A percentile compares a stretch with the other conserved stretches of the same genome.
Evolutionary conservation across 495 filamentous ascomycete genomes (phyloP).

Genomic region (Podospora pseudoanserina): DNA sequence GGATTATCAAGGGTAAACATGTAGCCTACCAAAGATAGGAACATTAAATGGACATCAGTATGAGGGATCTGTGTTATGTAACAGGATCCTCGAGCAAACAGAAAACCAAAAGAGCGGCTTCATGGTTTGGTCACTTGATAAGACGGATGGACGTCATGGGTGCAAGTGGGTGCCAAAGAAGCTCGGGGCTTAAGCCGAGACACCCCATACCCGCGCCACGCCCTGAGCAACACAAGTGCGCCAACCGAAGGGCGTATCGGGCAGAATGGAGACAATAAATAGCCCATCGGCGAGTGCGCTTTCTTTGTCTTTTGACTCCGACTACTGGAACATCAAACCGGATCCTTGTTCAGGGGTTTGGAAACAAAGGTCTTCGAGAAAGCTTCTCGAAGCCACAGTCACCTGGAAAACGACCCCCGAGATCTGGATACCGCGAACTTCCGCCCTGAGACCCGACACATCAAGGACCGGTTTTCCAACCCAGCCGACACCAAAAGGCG

Average conservation of each 20-base stretch:
- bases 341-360: background rate
- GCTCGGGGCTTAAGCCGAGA: constrained; percentile 17
- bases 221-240: background rate
- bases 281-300: background rate
- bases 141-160: constrained; percentile 10
- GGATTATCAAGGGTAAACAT: too few species aligned
- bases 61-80: constrained; percentile 11
- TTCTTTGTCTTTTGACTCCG: constrained; percentile 4
- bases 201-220: constrained; percentile 5
- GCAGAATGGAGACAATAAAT: constrained; percentile 8
- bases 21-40: constrained; percentile 1
- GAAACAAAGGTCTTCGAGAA: background rate
- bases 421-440: background rate
- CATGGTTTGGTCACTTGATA: constrained; percentile 19
- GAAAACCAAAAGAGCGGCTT: constrained; percentile 2
- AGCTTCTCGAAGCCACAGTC: constrained; percentile 2
- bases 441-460: background rate
- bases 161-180: background rate
- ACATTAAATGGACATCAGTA: background rate
- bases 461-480: background rate
- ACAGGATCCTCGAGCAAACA: background rate
- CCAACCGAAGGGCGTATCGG: background rate
- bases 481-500: background rate
- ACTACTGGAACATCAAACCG: background rate
- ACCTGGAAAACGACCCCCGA: constrained; percentile 15